Conservation (phyloP, 179 eudicot species). For the Camellia oleifera region DNA sequence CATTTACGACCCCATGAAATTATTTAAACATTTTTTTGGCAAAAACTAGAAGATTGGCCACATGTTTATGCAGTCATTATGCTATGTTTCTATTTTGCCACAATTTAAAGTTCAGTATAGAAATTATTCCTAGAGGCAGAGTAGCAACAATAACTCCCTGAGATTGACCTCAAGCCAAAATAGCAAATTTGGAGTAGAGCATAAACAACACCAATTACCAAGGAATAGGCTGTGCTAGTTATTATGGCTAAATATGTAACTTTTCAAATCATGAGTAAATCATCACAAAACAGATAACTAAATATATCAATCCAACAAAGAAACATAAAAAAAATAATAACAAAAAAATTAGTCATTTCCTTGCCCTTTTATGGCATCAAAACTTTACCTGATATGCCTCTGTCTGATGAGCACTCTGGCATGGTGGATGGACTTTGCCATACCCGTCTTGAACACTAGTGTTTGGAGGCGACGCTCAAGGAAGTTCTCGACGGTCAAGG, state of each 20-base stretch:
- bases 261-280: neutral
- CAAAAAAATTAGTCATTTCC: neutral
- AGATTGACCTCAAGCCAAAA: neutral
- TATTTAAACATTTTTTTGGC: too few species aligned
- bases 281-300: neutral
- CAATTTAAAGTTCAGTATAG: neutral
- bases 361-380: neutral
- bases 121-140: neutral
- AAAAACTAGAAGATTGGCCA: too few species aligned
- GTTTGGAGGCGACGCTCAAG: conserved; percentile 62
- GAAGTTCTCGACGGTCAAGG: conserved; percentile 58
- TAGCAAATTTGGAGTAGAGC: neutral
- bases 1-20: too few species aligned
- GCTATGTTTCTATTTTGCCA: neutral
- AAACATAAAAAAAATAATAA: neutral
- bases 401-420: conserved; percentile 58
- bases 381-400: conserved; percentile 48
- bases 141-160: neutral
- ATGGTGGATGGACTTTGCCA: conserved; percentile 68
- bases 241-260: neutral
- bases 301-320: neutral
- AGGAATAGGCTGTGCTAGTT: too few species aligned
- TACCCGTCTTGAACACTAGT: conserved; percentile 57
- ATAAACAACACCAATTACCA: neutral
- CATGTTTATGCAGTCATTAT: neutral